Percentiles rank a stretch among this genome's conserved stretches.
Evolutionary conservation across 768 basidiomycete species (phyloP).

Genomic region (Leccinum subgranulosum): DNA sequence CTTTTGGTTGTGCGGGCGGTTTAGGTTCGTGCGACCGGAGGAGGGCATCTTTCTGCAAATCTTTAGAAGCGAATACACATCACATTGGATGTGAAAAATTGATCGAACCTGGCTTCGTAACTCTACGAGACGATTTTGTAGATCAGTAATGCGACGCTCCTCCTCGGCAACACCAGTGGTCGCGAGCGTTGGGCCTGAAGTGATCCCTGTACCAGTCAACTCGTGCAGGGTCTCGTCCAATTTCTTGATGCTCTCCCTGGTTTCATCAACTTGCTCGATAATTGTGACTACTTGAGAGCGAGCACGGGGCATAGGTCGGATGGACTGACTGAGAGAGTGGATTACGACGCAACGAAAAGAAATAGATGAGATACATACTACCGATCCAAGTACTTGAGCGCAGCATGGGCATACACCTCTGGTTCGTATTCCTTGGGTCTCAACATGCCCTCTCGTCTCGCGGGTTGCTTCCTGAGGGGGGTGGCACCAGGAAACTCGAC

Average conservation of each 20-base stretch:
- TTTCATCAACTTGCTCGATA: slow-evolving; percentile 36
- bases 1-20: slow-evolving; percentile 8
- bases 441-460: slow-evolving; percentile 36
- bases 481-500: slow-evolving; percentile 69
- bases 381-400: slow-evolving; percentile 71
- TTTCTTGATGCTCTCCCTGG: slow-evolving; percentile 35
- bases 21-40: slow-evolving; percentile 23
- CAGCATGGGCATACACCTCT: slow-evolving; percentile 73
- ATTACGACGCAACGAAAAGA: slow-evolving; percentile 27
- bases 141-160: slow-evolving; percentile 40
- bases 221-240: slow-evolving; percentile 37
- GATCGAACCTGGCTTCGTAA: slow-evolving; percentile 37
- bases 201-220: slow-evolving; percentile 14
- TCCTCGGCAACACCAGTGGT: slow-evolving; percentile 36
- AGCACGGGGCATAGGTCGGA: slow-evolving; percentile 50
- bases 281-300: slow-evolving; percentile 38
- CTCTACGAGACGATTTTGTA: slow-evolving; percentile 41
- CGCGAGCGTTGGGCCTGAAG: slow-evolving; percentile 21
- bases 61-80: neutral
- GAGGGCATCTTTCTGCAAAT: slow-evolving; percentile 26
- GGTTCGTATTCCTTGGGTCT: slow-evolving; percentile 53
- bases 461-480: slow-evolving; percentile 51
- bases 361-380: slow-evolving; percentile 50
- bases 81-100: neutral
- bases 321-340: slow-evolving; percentile 36